Conservation (phyloP, 768 basidiomycete genomes). For the Termitomyces sp. region DNA sequence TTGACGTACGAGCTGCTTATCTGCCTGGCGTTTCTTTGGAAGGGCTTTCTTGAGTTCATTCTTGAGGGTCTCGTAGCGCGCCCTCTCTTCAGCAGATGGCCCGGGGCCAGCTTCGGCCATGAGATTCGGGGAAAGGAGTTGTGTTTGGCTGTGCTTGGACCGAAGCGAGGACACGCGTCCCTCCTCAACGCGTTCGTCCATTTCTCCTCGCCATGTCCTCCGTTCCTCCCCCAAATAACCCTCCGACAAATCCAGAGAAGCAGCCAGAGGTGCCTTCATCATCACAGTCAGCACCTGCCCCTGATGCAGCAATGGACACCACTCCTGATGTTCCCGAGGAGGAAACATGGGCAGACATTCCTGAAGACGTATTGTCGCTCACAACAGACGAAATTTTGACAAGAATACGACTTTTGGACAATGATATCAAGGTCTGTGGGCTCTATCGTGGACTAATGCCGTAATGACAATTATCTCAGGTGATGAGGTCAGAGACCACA, state of each 20-base stretch:
- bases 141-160: constrained; percentile 23
- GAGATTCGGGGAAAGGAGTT: constrained; percentile 6
- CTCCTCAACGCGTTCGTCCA: constrained; percentile 24
- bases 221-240: constrained; percentile 47
- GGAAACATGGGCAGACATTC: constrained; percentile 90
- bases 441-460: not conserved
- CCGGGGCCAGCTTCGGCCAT: constrained; percentile 36
- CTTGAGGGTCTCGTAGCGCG: constrained; percentile 65
- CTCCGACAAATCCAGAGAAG: constrained; percentile 47
- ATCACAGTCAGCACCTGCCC: constrained; percentile 24
- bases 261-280: constrained; percentile 35
- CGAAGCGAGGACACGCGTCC: constrained; percentile 31
- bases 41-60: constrained; percentile 73
- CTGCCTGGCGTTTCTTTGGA: constrained; percentile 66
- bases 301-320: constrained; percentile 61
- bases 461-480: constrained; percentile 40
- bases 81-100: constrained; percentile 60
- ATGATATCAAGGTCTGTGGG: constrained; percentile 80
- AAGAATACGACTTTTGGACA: constrained; percentile 89
- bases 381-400: constrained; percentile 85
- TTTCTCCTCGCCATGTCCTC: constrained; percentile 48
- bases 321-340: constrained; percentile 63
- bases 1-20: constrained; percentile 67
- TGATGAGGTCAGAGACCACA: constrained; percentile 93
- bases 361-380: constrained; percentile 76